Base-by-base conservation (phyloP, 139 green algal genomes). In the Haematococcus lacustris region DNA sequence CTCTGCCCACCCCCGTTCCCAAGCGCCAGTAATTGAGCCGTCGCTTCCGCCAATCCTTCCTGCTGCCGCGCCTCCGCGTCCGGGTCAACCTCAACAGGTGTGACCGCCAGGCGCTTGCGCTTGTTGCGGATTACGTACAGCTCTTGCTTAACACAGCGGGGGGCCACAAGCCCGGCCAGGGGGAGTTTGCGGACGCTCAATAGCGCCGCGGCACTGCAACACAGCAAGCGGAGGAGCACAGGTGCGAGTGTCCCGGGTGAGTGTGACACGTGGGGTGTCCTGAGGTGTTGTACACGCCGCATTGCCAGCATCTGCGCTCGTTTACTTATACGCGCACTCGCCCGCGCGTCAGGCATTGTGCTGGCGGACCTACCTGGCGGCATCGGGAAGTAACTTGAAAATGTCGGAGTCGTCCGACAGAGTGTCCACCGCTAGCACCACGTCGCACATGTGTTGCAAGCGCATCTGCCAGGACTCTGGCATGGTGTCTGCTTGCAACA, bases 111-210 rank as follows among this genome's bases (percentile, higher is more conserved):
- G 5, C 85, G 79, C 28, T 76, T 62, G 0, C 88, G 85, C 51
- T 80, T 85, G 76, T 90, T 60, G 21, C 89, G 77, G 26, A 94
- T 59, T 0, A 93, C 74, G 61, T 89, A 83, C 60, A 91, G 69
- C 9, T 74, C 66, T 0, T 66, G 3, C 37, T 89, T 76, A 0
- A 74, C 73, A n/a, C 71, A 39, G 0, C 84, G 83, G 4, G 79
- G 79, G 0, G 71, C 76, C 33, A 82, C 35, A 23, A 86, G 71
- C 39, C 83, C 86, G 4, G 84, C 68, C 4, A 41, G 33, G 1
- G 80, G 82, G 34, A 92, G 73, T 76, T 87, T 88, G 26, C 71
- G 68, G 63, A 93, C 47, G 35, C 82, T 78, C 35, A 94, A 76
- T 64, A 92, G 71, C n/a, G 83, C 88, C 66, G 68, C 71, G 17